Evolutionary conservation across 345 rosid species (phyloP), one percentile per base, ranked within the genome.

Genomic region (Populus ilicifolia): DNA sequence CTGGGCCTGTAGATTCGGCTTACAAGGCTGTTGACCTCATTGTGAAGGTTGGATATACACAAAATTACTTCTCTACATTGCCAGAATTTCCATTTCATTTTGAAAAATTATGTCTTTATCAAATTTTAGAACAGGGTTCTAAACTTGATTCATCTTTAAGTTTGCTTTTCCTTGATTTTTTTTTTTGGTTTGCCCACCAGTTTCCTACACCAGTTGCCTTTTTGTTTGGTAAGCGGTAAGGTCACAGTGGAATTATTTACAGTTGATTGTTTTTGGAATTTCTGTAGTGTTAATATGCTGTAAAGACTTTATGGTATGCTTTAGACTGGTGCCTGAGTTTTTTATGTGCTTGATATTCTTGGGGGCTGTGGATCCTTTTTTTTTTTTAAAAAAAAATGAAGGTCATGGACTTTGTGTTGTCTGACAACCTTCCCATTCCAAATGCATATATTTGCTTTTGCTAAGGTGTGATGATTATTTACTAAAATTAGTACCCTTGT

Each of bases 1-100:
- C 90, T 74, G 99, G 99, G 17, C 98, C 99, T 20, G 97, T 96
- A 35, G 99, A 96, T 89, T 90, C 98, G 50, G 98, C 94, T n/a
- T 96, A 93, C 87, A 96, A 93, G 84, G 99, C 99, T 77, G 83
- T 93, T 29, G 91, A 93, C 86, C 90, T 91, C 74, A 90, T 96
- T 62, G 94, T 91, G 69, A 88, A 92, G 97, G 99, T 93, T 73
- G 33, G 70, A 39, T 68, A 8, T 27, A 5, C 29, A 25, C 23
- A n/a, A 80, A 41, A 41, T 63, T 39, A 61, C 35, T 9, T 48
- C 73, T 35, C 38, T 59, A 20, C 36, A 33, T 70, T 11, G 11
- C 35, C 35, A 50, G 16, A 63, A 41, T 30, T 69, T 43, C 16
- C 35, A 20, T 61, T 30, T 43, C 43, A 16, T 66, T 10, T n/a